Percentiles rank a stretch among this genome's conserved stretches.
Evolutionary conservation across 805 yeast genomes (phyloP).

Genomic region (Suhomyces vadensis): DNA sequence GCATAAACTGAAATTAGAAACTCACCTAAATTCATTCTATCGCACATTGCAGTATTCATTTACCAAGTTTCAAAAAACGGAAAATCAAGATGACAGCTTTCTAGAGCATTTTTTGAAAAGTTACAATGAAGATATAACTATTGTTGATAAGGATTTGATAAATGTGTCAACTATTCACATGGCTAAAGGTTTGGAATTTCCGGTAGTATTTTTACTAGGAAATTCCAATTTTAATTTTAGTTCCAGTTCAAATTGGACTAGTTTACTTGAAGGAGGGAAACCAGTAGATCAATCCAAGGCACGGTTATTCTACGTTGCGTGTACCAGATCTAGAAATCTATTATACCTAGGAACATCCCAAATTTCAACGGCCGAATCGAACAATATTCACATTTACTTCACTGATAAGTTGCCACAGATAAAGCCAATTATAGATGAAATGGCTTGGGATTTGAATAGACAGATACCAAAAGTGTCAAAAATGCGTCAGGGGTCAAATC

Average conservation of each 20-base stretch:
- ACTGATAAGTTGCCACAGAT: neutral
- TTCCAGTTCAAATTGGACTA: constrained; percentile 6
- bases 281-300: constrained; percentile 28
- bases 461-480: neutral
- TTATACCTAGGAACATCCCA: constrained; percentile 33
- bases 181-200: constrained; percentile 74
- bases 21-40: constrained; percentile 21
- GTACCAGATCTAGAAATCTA: constrained; percentile 59
- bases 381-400: neutral
- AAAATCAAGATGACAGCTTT: constrained; percentile 21
- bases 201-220: constrained; percentile 56
- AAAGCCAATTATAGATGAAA: constrained; percentile 1
- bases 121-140: constrained; percentile 39
- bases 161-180: constrained; percentile 70
- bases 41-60: constrained; percentile 21
- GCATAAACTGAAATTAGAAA: constrained; percentile 12
- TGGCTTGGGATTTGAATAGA: neutral
- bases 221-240: neutral
- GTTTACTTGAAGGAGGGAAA: neutral
- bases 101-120: constrained; percentile 42
- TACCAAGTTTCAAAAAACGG: constrained; percentile 10
- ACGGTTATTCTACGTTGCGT: constrained; percentile 60
- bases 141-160: constrained; percentile 31
- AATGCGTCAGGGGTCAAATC: constrained; percentile 4
- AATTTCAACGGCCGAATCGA: neutral